A percentile compares a stretch with the other conserved stretches of the same genome.
phyloP scores from a whole-genome alignment of 2,329 filamentous ascomycete species.

The Sarocladium oryzae region DNA sequence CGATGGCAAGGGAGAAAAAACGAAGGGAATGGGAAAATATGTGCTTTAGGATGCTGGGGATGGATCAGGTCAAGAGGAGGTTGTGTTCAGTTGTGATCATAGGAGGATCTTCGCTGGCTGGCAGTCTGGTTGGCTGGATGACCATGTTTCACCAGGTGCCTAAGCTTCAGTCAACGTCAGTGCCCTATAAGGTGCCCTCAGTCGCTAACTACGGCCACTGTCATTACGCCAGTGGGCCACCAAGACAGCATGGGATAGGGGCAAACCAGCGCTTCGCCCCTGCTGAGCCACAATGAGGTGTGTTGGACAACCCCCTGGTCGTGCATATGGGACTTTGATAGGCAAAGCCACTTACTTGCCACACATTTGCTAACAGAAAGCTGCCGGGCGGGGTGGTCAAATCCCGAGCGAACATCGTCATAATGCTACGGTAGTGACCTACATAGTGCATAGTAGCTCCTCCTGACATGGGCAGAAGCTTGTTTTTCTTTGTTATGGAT shows the following conservation, averaged over 20 bases:
- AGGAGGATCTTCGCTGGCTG: background rate
- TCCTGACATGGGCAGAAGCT: background rate
- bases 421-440: conserved; percentile 4
- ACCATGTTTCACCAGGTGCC: conserved; percentile 2
- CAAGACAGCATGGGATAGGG: background rate
- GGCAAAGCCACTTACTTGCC: background rate
- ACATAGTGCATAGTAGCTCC: too few relatives aligned
- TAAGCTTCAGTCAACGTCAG: background rate
- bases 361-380: background rate
- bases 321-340: background rate
- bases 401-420: conserved; percentile 5
- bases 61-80: background rate
- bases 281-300: conserved; percentile 7
- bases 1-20: background rate
- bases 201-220: background rate
- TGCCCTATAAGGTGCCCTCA: background rate
- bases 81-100: background rate
- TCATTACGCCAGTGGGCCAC: background rate
- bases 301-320: background rate
- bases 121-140: background rate
- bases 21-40: background rate
- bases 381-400: background rate
- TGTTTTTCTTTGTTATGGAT: too few relatives aligned
- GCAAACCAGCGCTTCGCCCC: conserved; percentile 1
- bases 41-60: background rate